phyloP scores from a whole-genome alignment of 768 basidiomycete genomes.

The Pulveroboletus frians region DNA sequence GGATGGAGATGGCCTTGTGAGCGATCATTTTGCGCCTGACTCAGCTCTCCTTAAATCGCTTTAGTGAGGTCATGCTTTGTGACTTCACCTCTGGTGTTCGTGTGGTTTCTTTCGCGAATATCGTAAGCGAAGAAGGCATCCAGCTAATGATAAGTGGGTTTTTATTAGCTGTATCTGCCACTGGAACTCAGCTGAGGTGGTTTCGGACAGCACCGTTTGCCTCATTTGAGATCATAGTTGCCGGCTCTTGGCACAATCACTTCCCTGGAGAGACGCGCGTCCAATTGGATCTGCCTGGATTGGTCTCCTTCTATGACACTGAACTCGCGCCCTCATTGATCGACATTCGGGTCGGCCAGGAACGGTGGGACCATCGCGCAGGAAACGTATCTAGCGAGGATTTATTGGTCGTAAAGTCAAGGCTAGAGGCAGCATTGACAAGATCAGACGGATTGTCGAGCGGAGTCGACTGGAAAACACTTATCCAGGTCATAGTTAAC shows the following conservation, averaged over 20 bases:
- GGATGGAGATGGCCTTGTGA: constrained; percentile 33
- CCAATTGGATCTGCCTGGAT: constrained; percentile 28
- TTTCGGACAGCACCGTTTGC: neutral
- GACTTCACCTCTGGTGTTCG: constrained; percentile 20
- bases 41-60: neutral
- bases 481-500: constrained; percentile 27
- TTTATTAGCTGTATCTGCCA: neutral
- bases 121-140: neutral
- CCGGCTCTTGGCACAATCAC: constrained; percentile 32
- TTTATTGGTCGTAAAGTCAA: constrained; percentile 2
- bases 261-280: constrained; percentile 35
- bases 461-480: constrained; percentile 33
- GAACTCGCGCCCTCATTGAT: constrained; percentile 30
- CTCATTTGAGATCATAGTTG: constrained; percentile 6
- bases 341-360: constrained; percentile 15
- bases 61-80: constrained; percentile 24
- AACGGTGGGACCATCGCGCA: constrained; percentile 31
- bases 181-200: neutral
- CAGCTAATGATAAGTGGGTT: neutral
- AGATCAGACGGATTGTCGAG: constrained; percentile 17
- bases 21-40: neutral
- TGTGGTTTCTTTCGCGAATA: constrained; percentile 18
- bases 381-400: constrained; percentile 25
- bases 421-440: constrained; percentile 3
- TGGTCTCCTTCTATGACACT: constrained; percentile 37